phyloP scores from a whole-genome alignment of 1,139 yeast species.

The Yamadazyma jaroonii region DNA sequence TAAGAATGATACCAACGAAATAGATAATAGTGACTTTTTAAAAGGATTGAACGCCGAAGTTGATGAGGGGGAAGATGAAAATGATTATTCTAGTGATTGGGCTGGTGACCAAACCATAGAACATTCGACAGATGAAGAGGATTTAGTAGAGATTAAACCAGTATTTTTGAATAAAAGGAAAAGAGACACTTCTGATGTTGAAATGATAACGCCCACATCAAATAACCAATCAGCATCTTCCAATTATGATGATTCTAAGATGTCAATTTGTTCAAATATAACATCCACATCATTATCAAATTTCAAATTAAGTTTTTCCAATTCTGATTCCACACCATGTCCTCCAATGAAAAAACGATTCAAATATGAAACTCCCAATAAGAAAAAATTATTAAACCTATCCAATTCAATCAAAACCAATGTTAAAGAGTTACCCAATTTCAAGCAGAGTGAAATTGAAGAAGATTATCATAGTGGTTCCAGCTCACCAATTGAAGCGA shows the following conservation, averaged over 20 bases:
- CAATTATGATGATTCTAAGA: conserved; percentile 6
- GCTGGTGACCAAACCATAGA: conserved; percentile 8
- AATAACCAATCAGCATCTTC: conserved; percentile 5
- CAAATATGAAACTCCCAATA: conserved; percentile 19
- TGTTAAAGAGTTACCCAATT: conserved; percentile 12
- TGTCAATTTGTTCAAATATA: conserved; percentile 14
- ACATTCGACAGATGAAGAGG: conserved; percentile 7
- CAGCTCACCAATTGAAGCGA: conserved; percentile 9
- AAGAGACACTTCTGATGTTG: conserved; percentile 18
- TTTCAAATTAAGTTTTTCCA: conserved; percentile 25
- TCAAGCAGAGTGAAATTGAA: conserved; percentile 8
- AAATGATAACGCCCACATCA: conserved; percentile 20
- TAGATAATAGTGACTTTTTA: neutral
- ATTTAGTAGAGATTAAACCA: conserved; percentile 8
- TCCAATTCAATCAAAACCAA: conserved; percentile 24
- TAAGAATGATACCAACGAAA: conserved; percentile 15
- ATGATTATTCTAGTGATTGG: neutral
- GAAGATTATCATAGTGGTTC: conserved; percentile 10
- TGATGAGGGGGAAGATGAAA: neutral
- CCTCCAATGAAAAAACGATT: conserved; percentile 31
- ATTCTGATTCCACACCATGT: conserved; percentile 35
- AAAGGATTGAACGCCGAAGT: neutral
- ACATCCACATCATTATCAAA: conserved; percentile 14
- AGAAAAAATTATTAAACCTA: conserved; percentile 22
- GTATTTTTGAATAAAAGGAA: conserved; percentile 12